phyloP scores from a whole-genome alignment of 768 basidiomycete genomes.

The Termitomyces sp. region DNA sequence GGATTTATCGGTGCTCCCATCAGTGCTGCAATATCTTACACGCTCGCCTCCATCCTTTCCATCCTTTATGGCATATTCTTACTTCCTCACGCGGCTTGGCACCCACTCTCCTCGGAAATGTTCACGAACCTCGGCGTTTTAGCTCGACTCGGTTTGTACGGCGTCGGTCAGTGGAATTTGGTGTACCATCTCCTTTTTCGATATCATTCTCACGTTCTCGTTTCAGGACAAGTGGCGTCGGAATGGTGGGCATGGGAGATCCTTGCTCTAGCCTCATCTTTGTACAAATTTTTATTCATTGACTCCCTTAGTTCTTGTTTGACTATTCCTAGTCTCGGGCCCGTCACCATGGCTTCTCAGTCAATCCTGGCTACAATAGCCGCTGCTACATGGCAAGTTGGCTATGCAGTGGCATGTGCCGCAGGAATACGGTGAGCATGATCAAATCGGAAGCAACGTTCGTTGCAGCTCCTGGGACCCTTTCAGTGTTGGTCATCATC shows the following conservation, averaged over 20 bases:
- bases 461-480: not conserved
- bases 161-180: conserved; percentile 45
- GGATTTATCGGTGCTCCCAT: conserved; percentile 92
- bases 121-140: conserved; percentile 67
- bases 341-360: conserved; percentile 77
- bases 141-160: conserved; percentile 70
- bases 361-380: conserved; percentile 74
- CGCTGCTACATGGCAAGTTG: conserved; percentile 73
- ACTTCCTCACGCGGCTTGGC: conserved; percentile 71
- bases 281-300: conserved; percentile 23
- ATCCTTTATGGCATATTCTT: conserved; percentile 56
- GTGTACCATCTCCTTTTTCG: not conserved
- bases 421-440: conserved; percentile 69
- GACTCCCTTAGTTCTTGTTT: not conserved
- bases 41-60: conserved; percentile 61
- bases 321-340: conserved; percentile 53
- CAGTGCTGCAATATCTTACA: conserved; percentile 83
- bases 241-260: conserved; percentile 35
- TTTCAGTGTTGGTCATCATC: conserved; percentile 6
- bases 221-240: conserved; percentile 65
- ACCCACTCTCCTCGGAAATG: conserved; percentile 57
- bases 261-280: conserved; percentile 19
- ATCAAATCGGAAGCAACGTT: not conserved
- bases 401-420: conserved; percentile 75
- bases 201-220: not conserved